These are phyloP conservation scores for Plasmopara viticola DNA, from an alignment of 352 stramenopile genomes.

Conservation along the genomic window DNA sequence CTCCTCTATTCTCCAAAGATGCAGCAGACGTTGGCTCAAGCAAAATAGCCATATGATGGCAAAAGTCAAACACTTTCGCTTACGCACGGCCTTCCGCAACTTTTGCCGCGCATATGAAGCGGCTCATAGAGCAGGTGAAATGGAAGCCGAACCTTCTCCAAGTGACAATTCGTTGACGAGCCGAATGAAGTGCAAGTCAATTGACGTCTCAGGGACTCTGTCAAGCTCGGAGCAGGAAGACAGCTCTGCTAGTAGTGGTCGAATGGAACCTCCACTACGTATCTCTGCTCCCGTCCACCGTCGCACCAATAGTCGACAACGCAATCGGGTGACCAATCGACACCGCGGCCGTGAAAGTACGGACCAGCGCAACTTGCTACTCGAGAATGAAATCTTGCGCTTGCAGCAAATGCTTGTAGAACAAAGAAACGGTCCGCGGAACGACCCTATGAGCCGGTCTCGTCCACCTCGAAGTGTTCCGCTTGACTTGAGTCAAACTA, in stretches of 20 bases:
- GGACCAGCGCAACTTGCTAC: slow-evolving; percentile 37
- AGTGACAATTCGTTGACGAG: slow-evolving; percentile 19
- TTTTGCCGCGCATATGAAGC: slow-evolving; percentile 24
- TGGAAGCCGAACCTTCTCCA: slow-evolving; percentile 28
- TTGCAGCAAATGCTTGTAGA: slow-evolving; percentile 70
- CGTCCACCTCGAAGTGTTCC: slow-evolving; percentile 24
- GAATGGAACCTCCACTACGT: slow-evolving; percentile 20
- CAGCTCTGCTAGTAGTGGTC: slow-evolving; percentile 23
- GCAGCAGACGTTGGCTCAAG: slow-evolving; percentile 21
- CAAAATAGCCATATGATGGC: slow-evolving; percentile 12
- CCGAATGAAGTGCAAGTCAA: slow-evolving; percentile 8
- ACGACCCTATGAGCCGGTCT: slow-evolving; percentile 16
- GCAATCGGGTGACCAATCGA: slow-evolving; percentile 19
- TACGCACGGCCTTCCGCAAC: slow-evolving; percentile 28
- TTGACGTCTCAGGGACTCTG: slow-evolving; percentile 7
- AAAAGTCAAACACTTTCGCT: slow-evolving; percentile 28
- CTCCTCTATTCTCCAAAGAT: slow-evolving; percentile 20
- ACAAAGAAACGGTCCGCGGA: slow-evolving; percentile 28
- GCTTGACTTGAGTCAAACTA: slow-evolving; percentile 15
- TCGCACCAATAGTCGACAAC: slow-evolving; percentile 19
- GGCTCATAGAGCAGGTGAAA: slow-evolving; percentile 17
- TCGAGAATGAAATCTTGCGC: slow-evolving; percentile 68
- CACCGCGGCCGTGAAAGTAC: slow-evolving; percentile 16
- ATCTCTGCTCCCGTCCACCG: slow-evolving; percentile 13
- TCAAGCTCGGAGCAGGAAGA: slow-evolving; percentile 32